These are phyloP conservation scores for Sclerotinia spermophila DNA, from an alignment of 2,329 filamentous ascomycete genomes.

Conservation along the genomic window DNA sequence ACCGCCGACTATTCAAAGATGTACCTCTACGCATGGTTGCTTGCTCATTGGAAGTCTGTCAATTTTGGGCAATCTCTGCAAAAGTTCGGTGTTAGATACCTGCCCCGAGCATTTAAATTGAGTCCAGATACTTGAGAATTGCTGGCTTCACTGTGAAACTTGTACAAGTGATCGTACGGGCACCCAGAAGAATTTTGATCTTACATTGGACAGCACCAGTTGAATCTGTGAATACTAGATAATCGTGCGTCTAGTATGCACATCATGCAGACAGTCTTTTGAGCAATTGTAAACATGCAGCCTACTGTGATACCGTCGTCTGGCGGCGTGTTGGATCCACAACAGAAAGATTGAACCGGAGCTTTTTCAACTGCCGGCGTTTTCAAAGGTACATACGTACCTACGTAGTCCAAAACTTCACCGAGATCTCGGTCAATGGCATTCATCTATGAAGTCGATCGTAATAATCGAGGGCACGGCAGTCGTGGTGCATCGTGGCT, in stretches of 20 bases:
- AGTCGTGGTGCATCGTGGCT: background rate
- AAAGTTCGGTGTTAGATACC: no score
- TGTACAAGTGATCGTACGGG: background rate
- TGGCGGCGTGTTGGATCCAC: background rate
- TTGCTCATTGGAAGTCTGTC: background rate
- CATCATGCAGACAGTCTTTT: background rate
- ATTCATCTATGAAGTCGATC: background rate
- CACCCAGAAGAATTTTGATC: background rate
- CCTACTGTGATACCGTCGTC: background rate
- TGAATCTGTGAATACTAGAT: background rate
- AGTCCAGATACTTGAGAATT: background rate
- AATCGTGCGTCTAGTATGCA: background rate
- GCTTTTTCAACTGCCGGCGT: background rate
- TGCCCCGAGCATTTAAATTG: background rate
- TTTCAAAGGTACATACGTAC: background rate
- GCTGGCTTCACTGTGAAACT: background rate
- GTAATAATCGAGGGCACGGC: background rate
- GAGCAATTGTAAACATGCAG: background rate
- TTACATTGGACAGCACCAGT: background rate
- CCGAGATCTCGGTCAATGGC: constrained; percentile 4
- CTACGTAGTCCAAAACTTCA: background rate
- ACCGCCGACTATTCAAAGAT: background rate
- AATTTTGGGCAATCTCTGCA: background rate
- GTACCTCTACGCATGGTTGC: background rate
- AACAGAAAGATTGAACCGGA: background rate